Percentiles rank a stretch among this genome's conserved stretches.
Conservation (phyloP, 345 rosid species). For the Syzygium oleosum region DNA sequence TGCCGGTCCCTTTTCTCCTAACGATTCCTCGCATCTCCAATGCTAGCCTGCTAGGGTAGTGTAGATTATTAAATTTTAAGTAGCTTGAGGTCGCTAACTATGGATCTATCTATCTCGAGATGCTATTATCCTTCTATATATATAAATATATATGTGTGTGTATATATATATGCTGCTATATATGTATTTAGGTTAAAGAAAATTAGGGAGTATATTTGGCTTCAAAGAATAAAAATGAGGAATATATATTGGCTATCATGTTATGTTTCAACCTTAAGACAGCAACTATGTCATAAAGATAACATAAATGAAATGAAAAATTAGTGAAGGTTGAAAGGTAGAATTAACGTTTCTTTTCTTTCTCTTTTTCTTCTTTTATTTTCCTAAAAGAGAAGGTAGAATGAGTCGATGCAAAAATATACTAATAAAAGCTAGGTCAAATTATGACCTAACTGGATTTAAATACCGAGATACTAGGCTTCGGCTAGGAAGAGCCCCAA, state of each 20-base stretch:
- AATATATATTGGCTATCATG: background rate
- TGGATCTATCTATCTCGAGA: background rate
- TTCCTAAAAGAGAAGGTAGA: too few species aligned
- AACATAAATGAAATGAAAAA: background rate
- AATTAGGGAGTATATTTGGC: background rate
- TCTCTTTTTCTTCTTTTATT: too few species aligned
- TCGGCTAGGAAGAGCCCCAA: background rate
- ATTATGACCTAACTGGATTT: background rate
- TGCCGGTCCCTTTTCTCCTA: background rate
- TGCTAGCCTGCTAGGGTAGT: background rate
- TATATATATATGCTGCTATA: too few species aligned
- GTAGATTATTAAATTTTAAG: background rate
- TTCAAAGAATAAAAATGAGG: background rate
- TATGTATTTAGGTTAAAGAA: background rate
- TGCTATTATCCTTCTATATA: background rate
- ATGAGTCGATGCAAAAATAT: too few species aligned
- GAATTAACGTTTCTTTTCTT: too few species aligned
- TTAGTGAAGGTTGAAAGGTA: too few species aligned
- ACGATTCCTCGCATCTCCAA: background rate
- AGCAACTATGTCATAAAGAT: background rate
- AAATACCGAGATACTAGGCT: background rate
- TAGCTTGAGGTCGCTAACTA: background rate
- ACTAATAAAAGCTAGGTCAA: background rate
- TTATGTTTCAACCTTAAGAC: background rate
- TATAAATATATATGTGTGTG: too few species aligned